Base-by-base conservation (phyloP, 345 rosid genomes). In the Geranium rotundifolium region DNA sequence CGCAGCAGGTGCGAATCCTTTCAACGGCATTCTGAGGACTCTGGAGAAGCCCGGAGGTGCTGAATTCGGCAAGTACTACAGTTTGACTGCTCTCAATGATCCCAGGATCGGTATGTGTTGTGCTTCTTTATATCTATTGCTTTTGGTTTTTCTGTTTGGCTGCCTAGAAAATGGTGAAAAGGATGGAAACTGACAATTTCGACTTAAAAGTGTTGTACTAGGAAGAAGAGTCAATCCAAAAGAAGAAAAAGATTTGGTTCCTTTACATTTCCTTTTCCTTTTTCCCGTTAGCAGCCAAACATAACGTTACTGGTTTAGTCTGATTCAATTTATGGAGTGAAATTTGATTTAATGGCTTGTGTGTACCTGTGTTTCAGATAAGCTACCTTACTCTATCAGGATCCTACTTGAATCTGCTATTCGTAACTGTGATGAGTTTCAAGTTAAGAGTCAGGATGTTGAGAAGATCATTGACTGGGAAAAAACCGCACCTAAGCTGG, bases 381-480 rank as follows among this genome's bases (percentile, higher is more conserved):
- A 65, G 75, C 79, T 86, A 56, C 93, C 93, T 1, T 86, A 77
- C 74, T 82, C 89, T 15, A 82, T 86, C 62, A 82, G 71, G 78
- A 86, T 86, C 64, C 89, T 86, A 20, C 79, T 86, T 19, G 93
- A 86, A 72, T 86, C 89, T 8, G 93, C 93, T 0, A 84, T 86
- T 66, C 79, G 93, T 19, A 82, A 86, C 83, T 84, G 93, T 54
- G 89, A 86, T 61, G 89, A 84, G 77, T 84, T 86, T 66, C 83
- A 86, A 78, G 87, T 86, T 67, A 86, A 84, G 81, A 77, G 87
- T 64, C 74, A 74, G 34, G 93, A 86, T 79, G 93, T 86, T 54
- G 93, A 84, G 84, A 86, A 86, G 81, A 86, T 86, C 69, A 79
- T 86, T 73, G 87, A 86, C 54, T 86, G 93, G 93, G 84, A 84